Conservation (phyloP, 495 filamentous ascomycete genomes). For the Cenococcum geophilum region DNA sequence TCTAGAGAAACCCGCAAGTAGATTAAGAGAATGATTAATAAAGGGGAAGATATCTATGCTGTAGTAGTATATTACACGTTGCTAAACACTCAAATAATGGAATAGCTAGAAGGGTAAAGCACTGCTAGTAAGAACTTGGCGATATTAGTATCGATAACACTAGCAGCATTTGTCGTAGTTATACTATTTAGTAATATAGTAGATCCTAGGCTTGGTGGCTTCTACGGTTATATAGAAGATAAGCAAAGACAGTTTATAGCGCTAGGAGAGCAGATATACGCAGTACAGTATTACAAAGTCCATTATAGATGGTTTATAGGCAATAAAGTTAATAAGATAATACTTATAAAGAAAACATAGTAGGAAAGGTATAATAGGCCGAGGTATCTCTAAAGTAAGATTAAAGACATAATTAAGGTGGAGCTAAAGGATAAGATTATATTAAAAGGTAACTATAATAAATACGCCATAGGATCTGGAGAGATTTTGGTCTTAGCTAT, state of each 20-base stretch:
- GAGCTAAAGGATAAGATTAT: conserved; percentile 15
- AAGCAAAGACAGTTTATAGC: too few relatives aligned
- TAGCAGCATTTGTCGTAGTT: conserved; percentile 14
- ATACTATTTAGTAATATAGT: conserved; percentile 10
- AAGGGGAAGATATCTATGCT: conserved; percentile 28
- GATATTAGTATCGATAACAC: conserved; percentile 15
- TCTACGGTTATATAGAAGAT: conserved; percentile 13
- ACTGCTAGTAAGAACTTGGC: conserved; percentile 10
- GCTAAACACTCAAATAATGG: conserved; percentile 13
- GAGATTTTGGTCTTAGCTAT: too few relatives aligned
- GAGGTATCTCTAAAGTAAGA: conserved; percentile 16
- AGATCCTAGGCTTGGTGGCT: conserved; percentile 5
- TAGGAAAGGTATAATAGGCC: conserved; percentile 20
- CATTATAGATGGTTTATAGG: too few relatives aligned
- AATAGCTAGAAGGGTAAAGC: conserved; percentile 10
- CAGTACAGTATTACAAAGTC: too few relatives aligned
- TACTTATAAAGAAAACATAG: conserved; percentile 13
- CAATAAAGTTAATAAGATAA: too few relatives aligned
- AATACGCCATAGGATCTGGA: too few relatives aligned
- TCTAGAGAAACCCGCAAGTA: conserved; percentile 25
- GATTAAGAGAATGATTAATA: conserved; percentile 21
- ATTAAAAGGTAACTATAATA: conserved; percentile 14
- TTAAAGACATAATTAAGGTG: not conserved
- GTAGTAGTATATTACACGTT: conserved; percentile 11
- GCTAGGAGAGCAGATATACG: too few relatives aligned